phyloP scores from a whole-genome alignment of 2,329 filamentous ascomycete species.

The Colletotrichum tabaci region DNA sequence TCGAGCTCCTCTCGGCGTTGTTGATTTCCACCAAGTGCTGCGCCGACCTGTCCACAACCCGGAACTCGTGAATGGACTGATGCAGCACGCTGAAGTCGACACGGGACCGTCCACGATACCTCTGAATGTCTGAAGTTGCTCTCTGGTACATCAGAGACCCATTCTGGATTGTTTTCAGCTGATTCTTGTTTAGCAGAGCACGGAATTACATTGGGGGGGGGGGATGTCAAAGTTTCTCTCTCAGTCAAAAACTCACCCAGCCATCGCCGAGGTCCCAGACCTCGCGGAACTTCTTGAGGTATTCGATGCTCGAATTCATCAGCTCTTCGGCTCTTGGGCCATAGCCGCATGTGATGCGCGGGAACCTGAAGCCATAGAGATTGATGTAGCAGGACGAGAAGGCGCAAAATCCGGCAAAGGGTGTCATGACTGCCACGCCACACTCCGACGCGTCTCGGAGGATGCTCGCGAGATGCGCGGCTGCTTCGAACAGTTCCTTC shows the following conservation, averaged over 20 bases:
- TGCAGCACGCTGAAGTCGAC: constrained; percentile 50
- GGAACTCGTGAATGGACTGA: constrained; percentile 51
- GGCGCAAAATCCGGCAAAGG: constrained; percentile 61
- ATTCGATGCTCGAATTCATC: constrained; percentile 47
- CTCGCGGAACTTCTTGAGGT: constrained; percentile 47
- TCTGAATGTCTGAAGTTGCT: constrained; percentile 43
- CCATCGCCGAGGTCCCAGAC: constrained; percentile 51
- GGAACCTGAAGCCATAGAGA: constrained; percentile 57
- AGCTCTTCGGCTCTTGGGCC: constrained; percentile 46
- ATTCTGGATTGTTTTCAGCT: constrained; percentile 43
- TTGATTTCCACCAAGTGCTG: constrained; percentile 50
- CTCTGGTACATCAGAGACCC: constrained; percentile 48
- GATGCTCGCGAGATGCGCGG: constrained; percentile 53
- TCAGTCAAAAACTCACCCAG: constrained; percentile 43
- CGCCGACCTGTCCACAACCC: constrained; percentile 50
- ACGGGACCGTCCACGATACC: constrained; percentile 47
- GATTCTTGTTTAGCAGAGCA: neutral
- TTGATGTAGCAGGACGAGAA: constrained; percentile 62
- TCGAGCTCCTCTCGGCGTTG: constrained; percentile 43
- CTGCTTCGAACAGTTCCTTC: constrained; percentile 53
- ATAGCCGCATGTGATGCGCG: constrained; percentile 56
- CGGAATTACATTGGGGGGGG: too few relatives aligned
- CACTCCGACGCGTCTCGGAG: constrained; percentile 56
- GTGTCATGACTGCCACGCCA: constrained; percentile 55
- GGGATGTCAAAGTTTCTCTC: neutral